These are phyloP conservation scores for Amaranthus palmeri DNA, from an alignment of 148 eudicot genomes.

Conservation along the genomic window DNA sequence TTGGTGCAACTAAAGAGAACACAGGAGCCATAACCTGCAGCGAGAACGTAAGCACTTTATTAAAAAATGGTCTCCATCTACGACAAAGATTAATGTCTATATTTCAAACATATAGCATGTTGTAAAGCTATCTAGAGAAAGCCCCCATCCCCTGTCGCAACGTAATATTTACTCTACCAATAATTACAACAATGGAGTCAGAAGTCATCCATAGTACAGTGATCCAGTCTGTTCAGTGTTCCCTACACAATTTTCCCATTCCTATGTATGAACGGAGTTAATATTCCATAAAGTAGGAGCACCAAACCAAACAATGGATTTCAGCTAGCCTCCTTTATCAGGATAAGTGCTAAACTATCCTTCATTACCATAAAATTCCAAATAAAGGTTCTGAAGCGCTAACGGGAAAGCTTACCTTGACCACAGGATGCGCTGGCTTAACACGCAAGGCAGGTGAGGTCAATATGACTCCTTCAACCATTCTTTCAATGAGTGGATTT, in stretches of 20 bases:
- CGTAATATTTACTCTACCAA: no score
- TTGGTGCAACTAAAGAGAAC: constrained; percentile 78
- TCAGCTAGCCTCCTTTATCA: not conserved
- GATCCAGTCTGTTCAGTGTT: no score
- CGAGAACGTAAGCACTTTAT: constrained; percentile 3
- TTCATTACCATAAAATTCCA: not conserved
- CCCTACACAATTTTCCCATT: not conserved
- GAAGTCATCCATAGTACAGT: no score
- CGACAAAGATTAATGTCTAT: no score
- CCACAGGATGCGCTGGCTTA: constrained; percentile 85
- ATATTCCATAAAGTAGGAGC: not conserved
- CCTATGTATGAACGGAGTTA: not conserved
- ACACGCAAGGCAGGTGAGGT: constrained; percentile 96
- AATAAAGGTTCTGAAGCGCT: not conserved
- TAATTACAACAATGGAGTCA: no score
- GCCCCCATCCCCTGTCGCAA: no score
- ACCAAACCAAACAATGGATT: not conserved
- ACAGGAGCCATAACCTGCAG: constrained; percentile 80
- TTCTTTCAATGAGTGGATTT: constrained; percentile 30
- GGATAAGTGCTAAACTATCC: not conserved
- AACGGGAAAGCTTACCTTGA: constrained; percentile 49
- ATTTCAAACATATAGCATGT: no score
- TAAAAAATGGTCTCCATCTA: no score
- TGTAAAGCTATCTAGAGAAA: no score
- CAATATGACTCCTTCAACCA: constrained; percentile 75